phyloP scores from a whole-genome alignment of 805 yeast species.

The Candida multigemmis region DNA sequence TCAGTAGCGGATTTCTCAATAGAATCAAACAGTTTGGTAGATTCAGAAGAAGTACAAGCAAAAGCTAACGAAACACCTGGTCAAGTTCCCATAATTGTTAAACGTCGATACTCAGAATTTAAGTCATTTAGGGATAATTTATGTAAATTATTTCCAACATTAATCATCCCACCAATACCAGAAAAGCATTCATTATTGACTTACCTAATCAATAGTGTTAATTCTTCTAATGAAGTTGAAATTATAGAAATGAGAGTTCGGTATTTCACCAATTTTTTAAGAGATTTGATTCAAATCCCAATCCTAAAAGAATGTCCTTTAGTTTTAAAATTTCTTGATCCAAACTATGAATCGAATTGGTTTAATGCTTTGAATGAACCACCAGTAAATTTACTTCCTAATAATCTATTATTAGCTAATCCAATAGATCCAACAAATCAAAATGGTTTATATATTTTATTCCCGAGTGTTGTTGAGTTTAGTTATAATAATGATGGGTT shows the following conservation, averaged over 20 bases:
- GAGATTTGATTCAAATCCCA: constrained; percentile 23
- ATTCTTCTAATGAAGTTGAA: constrained; percentile 22
- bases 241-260: constrained; percentile 42
- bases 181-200: constrained; percentile 39
- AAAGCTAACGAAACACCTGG: too few relatives aligned
- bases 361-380: constrained; percentile 40
- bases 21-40: too few relatives aligned
- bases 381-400: constrained; percentile 35
- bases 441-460: constrained; percentile 41
- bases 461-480: constrained; percentile 34
- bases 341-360: constrained; percentile 42
- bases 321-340: constrained; percentile 41
- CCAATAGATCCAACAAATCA: constrained; percentile 44
- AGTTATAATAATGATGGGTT: constrained; percentile 19
- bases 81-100: constrained; percentile 31
- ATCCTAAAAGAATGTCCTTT: constrained; percentile 26
- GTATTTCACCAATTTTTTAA: constrained; percentile 34
- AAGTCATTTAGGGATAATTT: constrained; percentile 31
- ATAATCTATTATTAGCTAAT: constrained; percentile 39
- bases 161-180: constrained; percentile 35
- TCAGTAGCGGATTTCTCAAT: too few relatives aligned
- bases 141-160: constrained; percentile 28
- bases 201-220: constrained; percentile 30
- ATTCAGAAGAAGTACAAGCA: too few relatives aligned
- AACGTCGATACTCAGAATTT: constrained; percentile 35